phyloP scores from a whole-genome alignment of 1,139 yeast genomes.

The Suhomyces kunorum region DNA sequence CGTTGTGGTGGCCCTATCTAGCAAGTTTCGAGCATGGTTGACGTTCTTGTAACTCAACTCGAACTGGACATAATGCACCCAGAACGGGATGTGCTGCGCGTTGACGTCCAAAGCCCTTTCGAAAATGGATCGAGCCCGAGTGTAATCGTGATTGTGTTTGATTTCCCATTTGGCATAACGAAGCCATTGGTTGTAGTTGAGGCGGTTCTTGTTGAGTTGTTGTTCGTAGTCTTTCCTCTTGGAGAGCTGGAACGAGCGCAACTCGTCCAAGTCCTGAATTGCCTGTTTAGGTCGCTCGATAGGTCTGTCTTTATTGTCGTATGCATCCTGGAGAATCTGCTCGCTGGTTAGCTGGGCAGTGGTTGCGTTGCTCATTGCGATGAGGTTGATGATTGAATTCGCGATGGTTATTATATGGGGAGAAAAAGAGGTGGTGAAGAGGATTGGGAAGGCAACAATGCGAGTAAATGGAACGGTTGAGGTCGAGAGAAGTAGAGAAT shows the following conservation, averaged over 20 bases:
- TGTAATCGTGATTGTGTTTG: slow-evolving; percentile 69
- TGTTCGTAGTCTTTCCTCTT: slow-evolving; percentile 83
- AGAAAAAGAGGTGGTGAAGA: not conserved
- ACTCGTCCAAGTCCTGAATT: slow-evolving; percentile 78
- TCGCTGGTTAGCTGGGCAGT: slow-evolving; percentile 34
- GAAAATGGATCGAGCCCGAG: slow-evolving; percentile 77
- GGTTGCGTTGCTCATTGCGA: slow-evolving; percentile 6
- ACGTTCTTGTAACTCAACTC: slow-evolving; percentile 73
- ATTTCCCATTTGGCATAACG: slow-evolving; percentile 89
- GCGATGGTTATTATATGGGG: slow-evolving; percentile 6
- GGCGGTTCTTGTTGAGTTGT: slow-evolving; percentile 77
- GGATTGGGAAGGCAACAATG: not conserved
- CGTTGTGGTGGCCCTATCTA: slow-evolving; percentile 74
- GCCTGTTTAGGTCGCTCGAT: slow-evolving; percentile 51
- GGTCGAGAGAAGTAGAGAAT: not conserved
- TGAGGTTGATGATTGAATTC: slow-evolving; percentile 1
- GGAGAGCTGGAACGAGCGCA: slow-evolving; percentile 70
- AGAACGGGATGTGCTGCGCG: slow-evolving; percentile 71
- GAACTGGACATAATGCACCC: slow-evolving; percentile 81
- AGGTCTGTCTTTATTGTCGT: slow-evolving; percentile 29
- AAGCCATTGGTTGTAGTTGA: slow-evolving; percentile 86
- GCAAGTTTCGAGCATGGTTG: slow-evolving; percentile 84
- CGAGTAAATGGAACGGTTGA: not conserved
- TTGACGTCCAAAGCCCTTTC: slow-evolving; percentile 87
- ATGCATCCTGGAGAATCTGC: slow-evolving; percentile 41